Conservation (phyloP, 352 stramenopile species). For the Blastocystis sp. region DNA sequence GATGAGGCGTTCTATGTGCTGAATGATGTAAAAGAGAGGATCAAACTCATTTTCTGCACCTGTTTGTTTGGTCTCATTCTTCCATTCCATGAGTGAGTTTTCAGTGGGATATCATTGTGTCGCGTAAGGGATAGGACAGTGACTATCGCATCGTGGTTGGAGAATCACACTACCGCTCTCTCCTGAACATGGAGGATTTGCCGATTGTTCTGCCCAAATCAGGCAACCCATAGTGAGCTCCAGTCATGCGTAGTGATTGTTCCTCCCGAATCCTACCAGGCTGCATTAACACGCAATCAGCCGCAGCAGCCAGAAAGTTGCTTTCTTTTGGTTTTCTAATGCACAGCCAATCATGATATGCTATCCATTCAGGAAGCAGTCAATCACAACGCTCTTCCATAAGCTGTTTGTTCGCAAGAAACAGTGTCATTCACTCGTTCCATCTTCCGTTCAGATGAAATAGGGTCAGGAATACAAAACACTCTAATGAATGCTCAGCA, state of each 20-base stretch:
- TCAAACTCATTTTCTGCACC: slow-evolving; percentile 4
- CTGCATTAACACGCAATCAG: not conserved
- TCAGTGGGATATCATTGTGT: not conserved
- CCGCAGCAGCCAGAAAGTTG: not conserved
- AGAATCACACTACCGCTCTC: not conserved
- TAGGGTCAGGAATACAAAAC: not conserved
- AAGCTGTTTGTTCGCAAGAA: not conserved
- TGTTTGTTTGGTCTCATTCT: slow-evolving; percentile 10
- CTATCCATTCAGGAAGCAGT: not conserved
- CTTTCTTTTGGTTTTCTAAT: not conserved
- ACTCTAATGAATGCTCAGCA: slow-evolving; percentile 45
- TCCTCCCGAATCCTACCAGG: not conserved
- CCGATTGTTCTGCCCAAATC: slow-evolving; percentile 5
- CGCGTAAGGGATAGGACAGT: slow-evolving; percentile 19
- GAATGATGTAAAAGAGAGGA: not conserved
- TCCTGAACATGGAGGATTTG: slow-evolving; percentile 13
- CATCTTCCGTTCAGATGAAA: too few species aligned
- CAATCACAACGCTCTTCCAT: not conserved
- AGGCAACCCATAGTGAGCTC: not conserved
- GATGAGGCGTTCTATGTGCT: slow-evolving; percentile 30
- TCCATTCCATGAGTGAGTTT: not conserved
- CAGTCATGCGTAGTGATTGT: not conserved
- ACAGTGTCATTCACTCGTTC: not conserved
- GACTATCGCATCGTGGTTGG: slow-evolving; percentile 42
- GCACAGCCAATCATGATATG: not conserved